Base-by-base conservation (phyloP, 768 basidiomycete species). In the Leccinum longicurvipes region DNA sequence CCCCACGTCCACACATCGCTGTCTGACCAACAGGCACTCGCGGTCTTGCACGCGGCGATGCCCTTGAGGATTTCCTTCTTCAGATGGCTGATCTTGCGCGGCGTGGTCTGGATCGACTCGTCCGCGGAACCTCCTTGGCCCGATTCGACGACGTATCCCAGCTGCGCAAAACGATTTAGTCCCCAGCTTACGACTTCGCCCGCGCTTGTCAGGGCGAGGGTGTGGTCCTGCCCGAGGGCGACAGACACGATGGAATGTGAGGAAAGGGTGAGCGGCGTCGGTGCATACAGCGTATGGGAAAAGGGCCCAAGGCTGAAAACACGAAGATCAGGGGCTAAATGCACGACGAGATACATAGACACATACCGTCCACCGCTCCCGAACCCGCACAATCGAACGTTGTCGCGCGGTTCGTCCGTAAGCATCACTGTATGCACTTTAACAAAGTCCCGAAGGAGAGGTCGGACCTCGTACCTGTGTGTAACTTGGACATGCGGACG, bases 101-200 rank as follows among this genome's bases (percentile, higher is more conserved):
- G 93, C 0, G 77, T 77, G 2, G 79, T 70, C 68, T 99, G 96
- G 4, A 94, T 82, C 2, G 80, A 82, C 61, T 93, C 89, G 41
- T 93, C 90, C 4, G 69, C 67, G 11, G 78, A 74, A 28, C 77
- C 77, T 15, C 72, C 70, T 11, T 71, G 63, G 0, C 74, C 67
- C 1, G 74, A 61, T 58, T 98, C 93, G 4, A 96, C 77, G 3
- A 82, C 73, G 62, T 97, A 97, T 11, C 96, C 95, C 5, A 97
- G 80, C 65, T 98, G 95, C 4, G 83, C 76, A 68, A 94, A 96
- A 14, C 93, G 82, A 61, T 95, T 95, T 24, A 92, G 72, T 14
- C 93, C 97, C 91, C 94, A 98, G 23, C 86, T 93, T 36, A 87
- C 82, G 3, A 98, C 83, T 64, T 94, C 91, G 4, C 96, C 94